A percentile compares a stretch with the other conserved stretches of the same genome.
Conservation (phyloP, 1,139 yeast species). For the Hansenula sp. region DNA sequence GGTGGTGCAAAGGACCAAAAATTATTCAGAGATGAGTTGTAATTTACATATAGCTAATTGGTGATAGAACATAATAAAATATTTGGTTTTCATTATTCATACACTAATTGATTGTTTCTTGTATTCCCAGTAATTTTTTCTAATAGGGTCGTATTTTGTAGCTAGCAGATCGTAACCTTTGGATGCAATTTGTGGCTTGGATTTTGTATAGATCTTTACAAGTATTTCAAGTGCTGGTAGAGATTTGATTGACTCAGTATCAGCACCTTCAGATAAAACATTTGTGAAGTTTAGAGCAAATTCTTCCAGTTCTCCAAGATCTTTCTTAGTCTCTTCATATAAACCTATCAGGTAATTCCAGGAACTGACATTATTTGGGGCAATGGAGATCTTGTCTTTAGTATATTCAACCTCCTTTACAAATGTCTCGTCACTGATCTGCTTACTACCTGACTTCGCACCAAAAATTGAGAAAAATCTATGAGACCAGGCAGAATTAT, state of each 20-base stretch:
- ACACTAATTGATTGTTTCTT: constrained; percentile 6
- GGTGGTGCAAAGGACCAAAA: constrained; percentile 26
- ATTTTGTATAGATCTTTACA: constrained; percentile 41
- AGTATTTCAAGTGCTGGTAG: constrained; percentile 68
- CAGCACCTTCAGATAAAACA: constrained; percentile 17
- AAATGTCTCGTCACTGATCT: constrained; percentile 19
- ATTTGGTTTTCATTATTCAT: not conserved
- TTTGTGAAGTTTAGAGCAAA: constrained; percentile 37
- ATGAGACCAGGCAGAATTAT: constrained; percentile 94
- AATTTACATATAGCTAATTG: constrained; percentile 1
- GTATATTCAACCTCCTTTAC: constrained; percentile 43
- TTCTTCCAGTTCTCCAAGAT: constrained; percentile 34
- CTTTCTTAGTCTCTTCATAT: constrained; percentile 31
- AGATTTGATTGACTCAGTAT: constrained; percentile 20
- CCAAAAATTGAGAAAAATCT: constrained; percentile 47
- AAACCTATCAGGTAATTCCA: constrained; percentile 83
- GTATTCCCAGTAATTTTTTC: constrained; percentile 62
- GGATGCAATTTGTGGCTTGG: constrained; percentile 30
- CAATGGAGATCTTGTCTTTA: constrained; percentile 39
- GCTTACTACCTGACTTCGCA: constrained; percentile 18
- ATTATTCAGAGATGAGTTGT: constrained; percentile 27
- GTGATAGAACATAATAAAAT: not conserved
- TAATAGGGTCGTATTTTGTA: constrained; percentile 57
- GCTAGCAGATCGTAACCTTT: constrained; percentile 46
- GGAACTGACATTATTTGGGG: constrained; percentile 82